A percentile compares a stretch with the other conserved stretches of the same genome.
Evolutionary conservation across 768 basidiomycete species (phyloP).

Genomic region (Kwoniella europaea): DNA sequence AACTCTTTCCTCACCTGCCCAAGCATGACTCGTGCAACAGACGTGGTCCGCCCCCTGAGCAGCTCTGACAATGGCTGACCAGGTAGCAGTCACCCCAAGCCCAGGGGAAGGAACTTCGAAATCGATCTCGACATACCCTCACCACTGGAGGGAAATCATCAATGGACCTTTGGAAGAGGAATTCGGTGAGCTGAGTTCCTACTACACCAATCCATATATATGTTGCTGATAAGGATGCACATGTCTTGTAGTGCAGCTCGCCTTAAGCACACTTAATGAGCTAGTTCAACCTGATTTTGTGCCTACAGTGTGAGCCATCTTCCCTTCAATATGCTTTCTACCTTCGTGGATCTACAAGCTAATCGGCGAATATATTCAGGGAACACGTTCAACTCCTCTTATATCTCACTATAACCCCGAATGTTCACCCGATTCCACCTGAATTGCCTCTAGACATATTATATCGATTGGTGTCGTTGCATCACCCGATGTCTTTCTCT

Average conservation of each 20-base stretch:
- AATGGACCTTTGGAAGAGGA: slow-evolving; percentile 34
- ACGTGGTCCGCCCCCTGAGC: too few relatives aligned
- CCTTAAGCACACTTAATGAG: slow-evolving; percentile 19
- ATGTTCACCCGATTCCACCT: slow-evolving; percentile 6
- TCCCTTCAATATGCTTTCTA: too few relatives aligned
- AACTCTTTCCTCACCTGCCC: too few relatives aligned
- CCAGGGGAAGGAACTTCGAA: not conserved
- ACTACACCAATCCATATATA: not conserved
- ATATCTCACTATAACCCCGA: slow-evolving; percentile 28
- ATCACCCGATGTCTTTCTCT: slow-evolving; percentile 22
- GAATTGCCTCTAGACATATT: slow-evolving; percentile 10
- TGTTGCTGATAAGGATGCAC: not conserved
- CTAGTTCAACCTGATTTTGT: slow-evolving; percentile 22
- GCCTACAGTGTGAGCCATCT: slow-evolving; percentile 26
- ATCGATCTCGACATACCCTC: slow-evolving; percentile 15
- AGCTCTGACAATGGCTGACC: not conserved
- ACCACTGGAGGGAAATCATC: slow-evolving; percentile 30
- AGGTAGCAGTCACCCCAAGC: not conserved
- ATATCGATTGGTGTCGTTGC: slow-evolving; percentile 18
- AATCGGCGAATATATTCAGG: slow-evolving; percentile 9
- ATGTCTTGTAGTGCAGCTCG: slow-evolving; percentile 18
- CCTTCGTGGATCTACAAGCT: not conserved
- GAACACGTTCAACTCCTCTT: slow-evolving; percentile 41
- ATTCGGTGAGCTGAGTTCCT: slow-evolving; percentile 15
- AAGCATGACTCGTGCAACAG: too few relatives aligned